Evolutionary conservation across 306 rosid genomes (phyloP), one percentile per base, ranked within the genome.

Genomic region (Vicia sativa): DNA sequence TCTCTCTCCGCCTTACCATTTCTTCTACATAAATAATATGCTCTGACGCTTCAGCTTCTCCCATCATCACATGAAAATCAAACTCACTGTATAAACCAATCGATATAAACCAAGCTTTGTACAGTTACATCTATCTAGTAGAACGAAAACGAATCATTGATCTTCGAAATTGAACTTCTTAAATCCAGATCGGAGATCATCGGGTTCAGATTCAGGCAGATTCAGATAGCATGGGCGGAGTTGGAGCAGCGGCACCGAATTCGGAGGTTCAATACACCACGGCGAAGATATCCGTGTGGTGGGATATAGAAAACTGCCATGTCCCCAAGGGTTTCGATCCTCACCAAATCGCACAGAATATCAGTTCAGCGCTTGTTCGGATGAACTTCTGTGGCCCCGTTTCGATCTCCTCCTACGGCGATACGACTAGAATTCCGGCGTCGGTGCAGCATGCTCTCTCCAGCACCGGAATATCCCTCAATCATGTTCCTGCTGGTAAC

Each of bases 281-380:
- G 61, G 97, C 97, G 3, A 91, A 91, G 85, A 83, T 79, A 0
- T 91, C 97, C 3, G 93, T 91, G 63, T 91, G 97, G 97, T 91
- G 97, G 97, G 97, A 91, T 57, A 91, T 91, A 44, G 97, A 91
- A 80, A 91, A 91, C 80, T 91, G 97, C 60, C 97, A 88, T 16
- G 97, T 91, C 0, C 96, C 91, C 0, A 87, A 80, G 67, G 82
- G 65, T 5, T 84, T 83, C 57, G 96, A 91, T 70, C 77, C 83
- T 0, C 96, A 91, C 75, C 71, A 89, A 26, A 91, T 91, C 72
- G 96, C 97, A 0, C 97, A 88, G 86, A 86, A 91, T 59, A 91
- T 91, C 3, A 91, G 91, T 23, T 91, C 97, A 1, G 96, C 93
- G 0, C 91, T 91, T 0, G 89, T 80, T 4, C 71, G 84, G 23